Evolutionary conservation across 1,284 basidiomycete genomes (phyloP).

Genomic region (Cryptococcus sp.): DNA sequence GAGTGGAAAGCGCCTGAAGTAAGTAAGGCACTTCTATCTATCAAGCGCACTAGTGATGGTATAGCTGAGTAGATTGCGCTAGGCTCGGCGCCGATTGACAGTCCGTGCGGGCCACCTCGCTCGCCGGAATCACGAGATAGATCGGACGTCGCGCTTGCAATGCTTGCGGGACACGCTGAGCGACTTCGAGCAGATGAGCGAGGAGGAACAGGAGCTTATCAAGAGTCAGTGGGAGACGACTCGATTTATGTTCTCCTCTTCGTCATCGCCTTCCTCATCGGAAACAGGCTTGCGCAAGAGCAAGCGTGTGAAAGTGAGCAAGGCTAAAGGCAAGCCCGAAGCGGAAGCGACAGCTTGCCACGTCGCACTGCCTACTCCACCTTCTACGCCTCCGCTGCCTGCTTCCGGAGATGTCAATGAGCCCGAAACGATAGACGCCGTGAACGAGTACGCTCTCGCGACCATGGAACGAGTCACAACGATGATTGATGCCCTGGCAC

Average conservation of each 20-base stretch:
- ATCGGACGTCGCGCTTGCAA: slow-evolving; percentile 19
- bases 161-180: slow-evolving; percentile 11
- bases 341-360: background rate
- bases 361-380: background rate
- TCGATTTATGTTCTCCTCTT: slow-evolving; percentile 13
- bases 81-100: slow-evolving; percentile 26
- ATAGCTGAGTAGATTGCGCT: background rate
- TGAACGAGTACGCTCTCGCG: slow-evolving; percentile 5
- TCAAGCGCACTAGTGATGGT: background rate
- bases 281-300: background rate
- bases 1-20: slow-evolving; percentile 53
- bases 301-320: background rate
- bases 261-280: background rate
- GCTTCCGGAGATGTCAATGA: background rate
- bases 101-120: slow-evolving; percentile 28
- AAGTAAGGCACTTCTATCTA: slow-evolving; percentile 3
- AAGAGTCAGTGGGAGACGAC: slow-evolving; percentile 20
- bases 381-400: background rate
- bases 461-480: slow-evolving; percentile 6
- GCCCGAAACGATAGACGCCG: slow-evolving; percentile 2
- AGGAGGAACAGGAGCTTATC: slow-evolving; percentile 20
- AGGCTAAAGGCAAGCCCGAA: background rate
- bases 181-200: slow-evolving; percentile 15
- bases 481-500: slow-evolving; percentile 13
- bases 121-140: slow-evolving; percentile 41